phyloP scores from a whole-genome alignment of 768 basidiomycete genomes.

The Russula emetica region DNA sequence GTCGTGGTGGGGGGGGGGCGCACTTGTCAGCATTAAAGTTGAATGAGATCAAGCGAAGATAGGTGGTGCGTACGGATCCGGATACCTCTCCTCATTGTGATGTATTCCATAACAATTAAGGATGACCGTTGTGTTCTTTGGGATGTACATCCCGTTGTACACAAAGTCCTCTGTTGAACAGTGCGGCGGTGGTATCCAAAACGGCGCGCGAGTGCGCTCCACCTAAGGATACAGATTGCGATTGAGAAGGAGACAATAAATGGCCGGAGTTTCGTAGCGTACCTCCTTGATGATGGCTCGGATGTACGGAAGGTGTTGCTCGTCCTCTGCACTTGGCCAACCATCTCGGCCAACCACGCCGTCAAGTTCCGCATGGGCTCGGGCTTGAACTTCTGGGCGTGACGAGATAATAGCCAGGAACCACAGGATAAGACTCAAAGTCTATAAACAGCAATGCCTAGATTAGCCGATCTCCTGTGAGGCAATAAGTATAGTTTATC shows the following conservation, averaged over 20 bases:
- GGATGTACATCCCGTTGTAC: conserved; percentile 34
- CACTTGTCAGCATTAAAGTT: not conserved
- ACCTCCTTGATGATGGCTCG: conserved; percentile 33
- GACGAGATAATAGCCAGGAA: conserved; percentile 30
- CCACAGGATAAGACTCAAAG: conserved; percentile 37
- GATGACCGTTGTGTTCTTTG: conserved; percentile 32
- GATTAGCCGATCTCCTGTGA: not conserved
- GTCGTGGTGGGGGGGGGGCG: not conserved
- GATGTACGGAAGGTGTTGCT: conserved; percentile 31
- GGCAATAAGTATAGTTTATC: not conserved
- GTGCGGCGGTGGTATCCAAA: conserved; percentile 35
- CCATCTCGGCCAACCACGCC: conserved; percentile 28
- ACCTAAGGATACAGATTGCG: conserved; percentile 21
- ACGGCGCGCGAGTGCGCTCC: conserved; percentile 30
- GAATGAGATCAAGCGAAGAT: not conserved
- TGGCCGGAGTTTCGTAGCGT: not conserved
- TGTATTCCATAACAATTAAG: conserved; percentile 33
- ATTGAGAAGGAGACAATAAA: not conserved
- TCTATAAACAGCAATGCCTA: conserved; percentile 28
- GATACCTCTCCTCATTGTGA: conserved; percentile 36
- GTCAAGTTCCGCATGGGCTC: conserved; percentile 34
- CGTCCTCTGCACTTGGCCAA: conserved; percentile 31
- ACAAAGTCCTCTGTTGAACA: conserved; percentile 33
- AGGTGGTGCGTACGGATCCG: conserved; percentile 38
- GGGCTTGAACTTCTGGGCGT: conserved; percentile 31